A percentile compares a stretch with the other conserved stretches of the same genome.
Evolutionary conservation across 441 rosid genomes (phyloP).

Genomic region (Syzygium malaccense): DNA sequence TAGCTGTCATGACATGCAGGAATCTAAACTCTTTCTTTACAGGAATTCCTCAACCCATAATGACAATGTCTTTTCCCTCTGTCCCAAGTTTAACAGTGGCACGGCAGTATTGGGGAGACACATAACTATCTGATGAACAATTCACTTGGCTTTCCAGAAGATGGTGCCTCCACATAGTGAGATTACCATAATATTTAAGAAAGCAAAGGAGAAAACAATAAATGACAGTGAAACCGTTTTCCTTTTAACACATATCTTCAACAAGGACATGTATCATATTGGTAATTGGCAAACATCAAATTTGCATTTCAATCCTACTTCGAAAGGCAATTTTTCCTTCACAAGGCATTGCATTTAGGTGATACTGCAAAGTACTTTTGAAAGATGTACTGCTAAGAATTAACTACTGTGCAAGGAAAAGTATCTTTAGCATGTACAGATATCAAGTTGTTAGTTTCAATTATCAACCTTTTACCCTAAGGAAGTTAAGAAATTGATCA

Average conservation of each 20-base stretch:
- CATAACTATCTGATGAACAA: background rate
- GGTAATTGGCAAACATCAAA: background rate
- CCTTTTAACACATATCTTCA: background rate
- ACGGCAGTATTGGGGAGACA: background rate
- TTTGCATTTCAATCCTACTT: background rate
- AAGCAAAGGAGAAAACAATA: background rate
- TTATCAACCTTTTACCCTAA: background rate
- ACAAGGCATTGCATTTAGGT: background rate
- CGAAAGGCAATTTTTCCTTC: background rate
- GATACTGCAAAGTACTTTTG: background rate
- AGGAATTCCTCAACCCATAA: background rate
- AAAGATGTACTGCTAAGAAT: background rate
- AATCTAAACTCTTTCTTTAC: background rate
- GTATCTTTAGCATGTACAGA: background rate
- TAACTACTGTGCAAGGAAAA: background rate
- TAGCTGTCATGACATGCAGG: background rate
- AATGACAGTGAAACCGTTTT: background rate
- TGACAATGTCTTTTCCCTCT: background rate
- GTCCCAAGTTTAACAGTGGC: background rate
- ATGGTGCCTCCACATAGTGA: background rate
- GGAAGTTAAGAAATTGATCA: background rate
- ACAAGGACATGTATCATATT: background rate
- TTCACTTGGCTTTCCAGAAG: background rate
- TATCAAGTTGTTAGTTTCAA: background rate
- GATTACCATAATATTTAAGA: background rate